These are phyloP conservation scores for Acanthamoeba lenticulata DNA, from an alignment of 208 protist species.

Conservation along the genomic window DNA sequence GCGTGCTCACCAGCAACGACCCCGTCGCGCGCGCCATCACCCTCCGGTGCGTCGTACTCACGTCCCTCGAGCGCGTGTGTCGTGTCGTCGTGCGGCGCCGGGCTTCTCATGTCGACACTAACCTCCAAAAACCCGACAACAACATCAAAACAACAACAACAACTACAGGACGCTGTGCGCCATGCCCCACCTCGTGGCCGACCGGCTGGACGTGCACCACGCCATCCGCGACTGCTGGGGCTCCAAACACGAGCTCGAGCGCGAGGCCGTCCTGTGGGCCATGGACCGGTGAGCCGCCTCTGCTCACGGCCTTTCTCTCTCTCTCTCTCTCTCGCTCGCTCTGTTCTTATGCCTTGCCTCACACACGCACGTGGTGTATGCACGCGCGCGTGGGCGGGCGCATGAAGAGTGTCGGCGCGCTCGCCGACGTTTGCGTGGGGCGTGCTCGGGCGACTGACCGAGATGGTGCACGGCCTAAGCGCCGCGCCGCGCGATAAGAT, in stretches of 20 bases:
- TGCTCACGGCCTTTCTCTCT: neutral
- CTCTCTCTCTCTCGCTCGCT: neutral
- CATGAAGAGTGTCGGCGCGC: neutral
- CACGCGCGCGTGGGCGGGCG: no score
- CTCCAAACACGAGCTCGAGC: constrained; percentile 56
- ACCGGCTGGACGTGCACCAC: constrained; percentile 35
- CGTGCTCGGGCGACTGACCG: constrained; percentile 3
- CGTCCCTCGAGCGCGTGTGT: no score
- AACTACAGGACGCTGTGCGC: constrained; percentile 18
- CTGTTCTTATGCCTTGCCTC: neutral
- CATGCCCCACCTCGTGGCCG: constrained; percentile 14
- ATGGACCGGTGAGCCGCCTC: constrained; percentile 19
- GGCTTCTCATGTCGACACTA: no score
- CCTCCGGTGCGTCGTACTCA: no score
- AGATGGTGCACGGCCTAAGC: constrained; percentile 41
- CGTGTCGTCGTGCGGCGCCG: no score
- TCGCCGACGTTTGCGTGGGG: constrained; percentile 48
- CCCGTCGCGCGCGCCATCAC: constrained; percentile 57
- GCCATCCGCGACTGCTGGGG: constrained; percentile 37
- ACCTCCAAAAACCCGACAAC: no score
- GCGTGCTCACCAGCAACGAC: constrained; percentile 60
- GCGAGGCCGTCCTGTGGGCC: constrained; percentile 4
- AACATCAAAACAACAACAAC: no score
- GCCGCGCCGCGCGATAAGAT: neutral
- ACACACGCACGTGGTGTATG: neutral